phyloP scores from a whole-genome alignment of 1,284 basidiomycete species.

The Kalmanozyma brasiliensis region DNA sequence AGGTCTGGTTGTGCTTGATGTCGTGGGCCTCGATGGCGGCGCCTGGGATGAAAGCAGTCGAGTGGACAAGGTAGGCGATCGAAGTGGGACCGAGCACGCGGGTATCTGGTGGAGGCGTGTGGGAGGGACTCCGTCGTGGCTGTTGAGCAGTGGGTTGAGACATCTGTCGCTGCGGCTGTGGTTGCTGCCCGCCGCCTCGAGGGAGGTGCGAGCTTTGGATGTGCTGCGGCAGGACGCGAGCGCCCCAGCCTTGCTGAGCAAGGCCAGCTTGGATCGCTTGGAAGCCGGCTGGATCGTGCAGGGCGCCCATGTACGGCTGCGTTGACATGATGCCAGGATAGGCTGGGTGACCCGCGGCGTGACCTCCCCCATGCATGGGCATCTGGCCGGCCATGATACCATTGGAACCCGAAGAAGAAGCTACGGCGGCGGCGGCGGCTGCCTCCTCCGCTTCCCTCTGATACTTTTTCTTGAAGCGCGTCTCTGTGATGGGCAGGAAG shows the following conservation, averaged over 20 bases:
- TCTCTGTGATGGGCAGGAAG: conserved; percentile 97
- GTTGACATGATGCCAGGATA: conserved; percentile 29
- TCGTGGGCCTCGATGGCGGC: conserved; percentile 88
- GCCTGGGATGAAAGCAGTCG: conserved; percentile 81
- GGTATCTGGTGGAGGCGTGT: conserved; percentile 57
- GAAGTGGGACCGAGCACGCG: conserved; percentile 78
- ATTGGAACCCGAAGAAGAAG: conserved; percentile 32
- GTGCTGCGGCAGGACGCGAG: conserved; percentile 19
- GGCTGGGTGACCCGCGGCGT: conserved; percentile 10
- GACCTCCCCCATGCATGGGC: conserved; percentile 16
- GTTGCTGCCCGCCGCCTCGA: conserved; percentile 8
- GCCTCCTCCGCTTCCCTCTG: conserved; percentile 74
- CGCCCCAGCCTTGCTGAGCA: conserved; percentile 27
- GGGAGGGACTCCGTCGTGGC: conserved; percentile 28
- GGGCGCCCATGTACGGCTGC: conserved; percentile 37
- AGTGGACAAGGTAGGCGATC: conserved; percentile 85
- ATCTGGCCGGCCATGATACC: conserved; percentile 9
- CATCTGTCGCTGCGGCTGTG: conserved; percentile 5
- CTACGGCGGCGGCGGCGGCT: conserved; percentile 65
- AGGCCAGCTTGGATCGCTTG: conserved; percentile 18
- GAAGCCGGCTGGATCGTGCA: conserved; percentile 38
- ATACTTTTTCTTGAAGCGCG: conserved; percentile 96
- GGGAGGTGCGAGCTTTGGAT: conserved; percentile 8
- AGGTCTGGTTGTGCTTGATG: conserved; percentile 70
- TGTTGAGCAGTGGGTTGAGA: conserved; percentile 3